Conservation (phyloP, 2,329 filamentous ascomycete genomes). For the Fusarium solani-melongenae region DNA sequence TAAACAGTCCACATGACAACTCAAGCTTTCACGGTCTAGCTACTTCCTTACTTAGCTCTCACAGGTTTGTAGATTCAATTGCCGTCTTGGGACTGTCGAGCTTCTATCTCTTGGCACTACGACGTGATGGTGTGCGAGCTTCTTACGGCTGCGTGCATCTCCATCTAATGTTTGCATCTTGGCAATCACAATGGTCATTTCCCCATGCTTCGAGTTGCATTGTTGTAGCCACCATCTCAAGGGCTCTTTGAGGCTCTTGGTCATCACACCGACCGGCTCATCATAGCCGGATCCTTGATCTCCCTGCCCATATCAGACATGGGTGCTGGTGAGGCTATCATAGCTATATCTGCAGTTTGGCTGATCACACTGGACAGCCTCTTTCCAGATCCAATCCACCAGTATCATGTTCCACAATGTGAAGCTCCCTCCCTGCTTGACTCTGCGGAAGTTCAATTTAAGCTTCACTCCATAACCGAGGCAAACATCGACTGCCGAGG, state of each 20-base stretch:
- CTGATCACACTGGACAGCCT: background rate
- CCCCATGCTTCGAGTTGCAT: background rate
- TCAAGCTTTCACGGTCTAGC: background rate
- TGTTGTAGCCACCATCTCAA: background rate
- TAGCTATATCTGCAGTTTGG: background rate
- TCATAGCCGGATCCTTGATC: background rate
- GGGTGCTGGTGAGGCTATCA: background rate
- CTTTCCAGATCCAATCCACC: background rate
- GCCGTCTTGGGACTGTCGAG: background rate
- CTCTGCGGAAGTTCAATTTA: background rate
- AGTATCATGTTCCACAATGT: background rate
- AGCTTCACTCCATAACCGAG: background rate
- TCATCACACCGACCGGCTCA: background rate
- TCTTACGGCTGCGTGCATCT: background rate
- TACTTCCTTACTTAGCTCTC: background rate
- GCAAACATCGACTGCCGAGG: background rate
- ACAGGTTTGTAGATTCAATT: background rate
- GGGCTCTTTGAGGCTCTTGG: background rate
- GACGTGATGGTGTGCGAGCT: background rate
- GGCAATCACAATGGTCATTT: background rate
- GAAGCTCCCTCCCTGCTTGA: background rate
- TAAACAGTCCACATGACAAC: background rate
- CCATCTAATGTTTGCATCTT: background rate
- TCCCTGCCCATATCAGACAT: background rate
- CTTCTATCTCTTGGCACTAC: background rate